Percentiles rank a stretch among this genome's conserved stretches.
These are phyloP conservation scores for Podospora bellae-mahoneyi DNA, from an alignment of 495 filamentous ascomycete species.

Conservation along the genomic window DNA sequence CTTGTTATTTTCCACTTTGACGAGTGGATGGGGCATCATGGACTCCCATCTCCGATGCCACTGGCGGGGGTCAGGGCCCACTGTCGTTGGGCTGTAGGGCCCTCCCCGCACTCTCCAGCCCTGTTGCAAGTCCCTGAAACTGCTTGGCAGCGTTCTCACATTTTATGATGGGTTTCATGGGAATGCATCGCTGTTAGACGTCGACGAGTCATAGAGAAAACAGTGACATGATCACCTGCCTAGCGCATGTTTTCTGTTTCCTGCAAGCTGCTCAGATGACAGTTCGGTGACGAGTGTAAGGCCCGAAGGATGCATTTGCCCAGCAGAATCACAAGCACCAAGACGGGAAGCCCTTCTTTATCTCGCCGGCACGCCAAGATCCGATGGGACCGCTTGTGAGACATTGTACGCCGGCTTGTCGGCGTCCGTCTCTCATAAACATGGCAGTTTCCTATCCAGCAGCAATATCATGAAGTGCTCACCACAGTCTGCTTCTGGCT, in stretches of 20 bases:
- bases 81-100: background rate
- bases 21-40: no score
- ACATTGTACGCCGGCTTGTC: constrained; percentile 10
- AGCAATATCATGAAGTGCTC: background rate
- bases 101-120: background rate
- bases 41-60: background rate
- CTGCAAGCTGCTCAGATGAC: background rate
- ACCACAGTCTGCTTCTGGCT: background rate
- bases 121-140: background rate
- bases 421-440: background rate
- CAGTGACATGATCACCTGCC: background rate
- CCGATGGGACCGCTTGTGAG: constrained; percentile 16
- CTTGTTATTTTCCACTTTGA: no score
- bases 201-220: background rate
- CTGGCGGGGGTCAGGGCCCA: background rate
- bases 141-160: background rate
- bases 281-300: background rate
- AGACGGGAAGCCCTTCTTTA: background rate
- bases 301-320: background rate
- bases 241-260: background rate
- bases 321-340: background rate
- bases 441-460: background rate
- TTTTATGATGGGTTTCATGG: background rate
- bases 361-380: constrained; percentile 14
- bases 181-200: background rate